A percentile compares a stretch with the other conserved stretches of the same genome.
phyloP scores from a whole-genome alignment of 2,329 filamentous ascomycete species.

The Colletotrichum lindemuthianum region DNA sequence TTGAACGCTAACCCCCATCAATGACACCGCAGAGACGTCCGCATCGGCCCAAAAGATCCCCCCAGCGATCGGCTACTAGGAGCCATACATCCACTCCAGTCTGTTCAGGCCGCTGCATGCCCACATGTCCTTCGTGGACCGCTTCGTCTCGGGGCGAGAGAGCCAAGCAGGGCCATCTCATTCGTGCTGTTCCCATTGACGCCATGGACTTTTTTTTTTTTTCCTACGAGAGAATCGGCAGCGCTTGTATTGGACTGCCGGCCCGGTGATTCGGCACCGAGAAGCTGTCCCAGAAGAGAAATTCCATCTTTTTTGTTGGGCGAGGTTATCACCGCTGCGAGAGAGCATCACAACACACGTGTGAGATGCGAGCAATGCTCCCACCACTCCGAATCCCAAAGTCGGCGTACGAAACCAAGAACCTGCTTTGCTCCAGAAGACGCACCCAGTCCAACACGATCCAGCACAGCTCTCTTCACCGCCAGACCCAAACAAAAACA shows the following conservation, averaged over 20 bases:
- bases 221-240: neutral
- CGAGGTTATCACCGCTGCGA: too few relatives aligned
- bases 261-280: conserved; percentile 30
- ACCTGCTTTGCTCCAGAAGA: neutral
- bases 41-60: conserved; percentile 36
- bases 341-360: neutral
- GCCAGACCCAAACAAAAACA: neutral
- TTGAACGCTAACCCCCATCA: neutral
- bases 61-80: conserved; percentile 17
- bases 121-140: conserved; percentile 29
- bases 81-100: conserved; percentile 1
- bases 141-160: neutral
- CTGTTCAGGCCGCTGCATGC: conserved; percentile 10
- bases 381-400: too few relatives aligned
- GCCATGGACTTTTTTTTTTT: conserved; percentile 12
- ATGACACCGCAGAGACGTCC: neutral
- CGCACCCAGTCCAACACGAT: neutral
- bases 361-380: neutral
- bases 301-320: too few relatives aligned
- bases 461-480: neutral
- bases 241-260: neutral
- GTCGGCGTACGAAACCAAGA: neutral
- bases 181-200: neutral
- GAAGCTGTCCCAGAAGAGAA: too few relatives aligned
- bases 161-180: too few relatives aligned